Evolutionary conservation across 1,284 basidiomycete species (phyloP).

Genomic region (Trichosporon ovoides): DNA sequence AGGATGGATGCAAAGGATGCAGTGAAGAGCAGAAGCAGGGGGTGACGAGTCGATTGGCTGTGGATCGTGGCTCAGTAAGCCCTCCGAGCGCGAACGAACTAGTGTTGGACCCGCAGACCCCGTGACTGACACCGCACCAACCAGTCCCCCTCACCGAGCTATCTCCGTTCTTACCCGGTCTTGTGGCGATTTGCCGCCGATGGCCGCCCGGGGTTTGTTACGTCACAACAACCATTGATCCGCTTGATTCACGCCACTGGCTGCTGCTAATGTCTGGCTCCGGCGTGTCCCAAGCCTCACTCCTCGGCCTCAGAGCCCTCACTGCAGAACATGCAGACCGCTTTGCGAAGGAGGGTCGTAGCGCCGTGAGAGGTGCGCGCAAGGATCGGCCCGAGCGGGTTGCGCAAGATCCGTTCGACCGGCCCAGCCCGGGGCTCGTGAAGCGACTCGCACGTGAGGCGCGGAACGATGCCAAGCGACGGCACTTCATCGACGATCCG

Average conservation of each 20-base stretch:
- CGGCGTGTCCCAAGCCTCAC: conserved; percentile 34
- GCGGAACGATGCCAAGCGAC: conserved; percentile 37
- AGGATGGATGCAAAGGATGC: conserved; percentile 11
- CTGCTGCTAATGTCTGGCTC: conserved; percentile 10
- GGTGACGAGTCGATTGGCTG: conserved; percentile 1
- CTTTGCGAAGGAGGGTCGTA: conserved; percentile 42
- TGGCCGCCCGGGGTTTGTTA: background rate
- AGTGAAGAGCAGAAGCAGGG: conserved; percentile 5
- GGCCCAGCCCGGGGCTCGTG: conserved; percentile 44
- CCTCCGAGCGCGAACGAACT: background rate
- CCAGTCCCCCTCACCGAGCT: background rate
- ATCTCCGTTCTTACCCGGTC: conserved; percentile 6
- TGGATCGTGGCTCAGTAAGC: conserved; percentile 4
- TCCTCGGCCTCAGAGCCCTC: conserved; percentile 46
- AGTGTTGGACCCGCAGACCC: background rate
- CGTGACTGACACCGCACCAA: background rate
- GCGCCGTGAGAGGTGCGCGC: conserved; percentile 36
- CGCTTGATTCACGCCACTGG: too few relatives aligned
- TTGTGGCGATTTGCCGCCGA: conserved; percentile 9
- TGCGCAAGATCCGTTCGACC: conserved; percentile 38
- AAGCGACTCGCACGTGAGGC: conserved; percentile 45
- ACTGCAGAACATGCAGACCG: conserved; percentile 46
- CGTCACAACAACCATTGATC: conserved; percentile 2
- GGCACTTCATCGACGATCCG: conserved; percentile 32
- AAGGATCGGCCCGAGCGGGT: conserved; percentile 19